phyloP scores from a whole-genome alignment of 768 basidiomycete genomes.

The Guyanaporus albipodus region DNA sequence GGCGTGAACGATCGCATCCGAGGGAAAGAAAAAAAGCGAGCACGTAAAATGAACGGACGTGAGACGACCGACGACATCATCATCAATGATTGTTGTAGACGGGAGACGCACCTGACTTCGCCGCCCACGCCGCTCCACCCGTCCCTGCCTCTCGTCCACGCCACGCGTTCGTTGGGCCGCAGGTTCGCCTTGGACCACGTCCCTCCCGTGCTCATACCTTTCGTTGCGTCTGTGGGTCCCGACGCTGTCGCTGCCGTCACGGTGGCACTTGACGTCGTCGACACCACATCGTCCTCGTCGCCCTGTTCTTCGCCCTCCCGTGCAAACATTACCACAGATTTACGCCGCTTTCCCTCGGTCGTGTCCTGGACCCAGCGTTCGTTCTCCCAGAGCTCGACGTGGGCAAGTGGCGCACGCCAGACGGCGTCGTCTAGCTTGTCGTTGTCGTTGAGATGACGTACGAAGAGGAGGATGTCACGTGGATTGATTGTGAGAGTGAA shows the following conservation, averaged over 20 bases:
- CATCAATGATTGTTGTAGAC: too few relatives aligned
- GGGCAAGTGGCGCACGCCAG: conserved; percentile 61
- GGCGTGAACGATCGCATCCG: too few relatives aligned
- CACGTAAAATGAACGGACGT: background rate
- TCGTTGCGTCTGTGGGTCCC: background rate
- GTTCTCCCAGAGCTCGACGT: conserved; percentile 80
- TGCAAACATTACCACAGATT: background rate
- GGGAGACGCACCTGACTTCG: conserved; percentile 1
- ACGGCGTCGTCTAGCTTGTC: conserved; percentile 59
- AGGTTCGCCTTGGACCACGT: conserved; percentile 15
- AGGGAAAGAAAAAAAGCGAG: too few relatives aligned
- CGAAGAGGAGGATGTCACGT: conserved; percentile 30
- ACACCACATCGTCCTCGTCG: conserved; percentile 2
- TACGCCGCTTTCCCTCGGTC: conserved; percentile 4
- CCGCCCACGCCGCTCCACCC: conserved; percentile 14
- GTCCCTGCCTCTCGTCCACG: conserved; percentile 16
- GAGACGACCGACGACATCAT: too few relatives aligned
- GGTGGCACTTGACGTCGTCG: conserved; percentile 1
- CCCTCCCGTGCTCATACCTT: background rate
- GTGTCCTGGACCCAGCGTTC: conserved; percentile 49
- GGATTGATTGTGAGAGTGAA: conserved; percentile 14
- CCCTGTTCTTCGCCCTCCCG: conserved; percentile 13
- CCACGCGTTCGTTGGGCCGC: conserved; percentile 4
- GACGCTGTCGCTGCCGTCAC: background rate
- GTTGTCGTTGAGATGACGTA: conserved; percentile 50